Evolutionary conservation across 352 stramenopile species (phyloP).

Genomic region (Globisporangium irregulare): DNA sequence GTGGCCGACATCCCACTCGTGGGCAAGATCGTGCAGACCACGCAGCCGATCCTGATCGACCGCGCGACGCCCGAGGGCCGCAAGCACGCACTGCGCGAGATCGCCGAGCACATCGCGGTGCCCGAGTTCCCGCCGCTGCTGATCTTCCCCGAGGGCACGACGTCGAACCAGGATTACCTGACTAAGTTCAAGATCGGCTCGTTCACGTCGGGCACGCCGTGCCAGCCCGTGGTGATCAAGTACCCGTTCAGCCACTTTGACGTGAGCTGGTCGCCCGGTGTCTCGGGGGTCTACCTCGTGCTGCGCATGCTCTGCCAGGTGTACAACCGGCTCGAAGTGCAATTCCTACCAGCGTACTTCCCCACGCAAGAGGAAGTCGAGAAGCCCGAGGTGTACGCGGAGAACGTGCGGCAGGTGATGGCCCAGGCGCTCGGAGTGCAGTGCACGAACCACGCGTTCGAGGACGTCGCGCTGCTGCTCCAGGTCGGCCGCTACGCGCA

Average conservation of each 20-base stretch:
- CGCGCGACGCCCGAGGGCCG: constrained; percentile 44
- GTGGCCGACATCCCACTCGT: constrained; percentile 53
- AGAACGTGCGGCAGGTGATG: constrained; percentile 60
- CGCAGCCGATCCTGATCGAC: constrained; percentile 66
- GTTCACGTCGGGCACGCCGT: constrained; percentile 55
- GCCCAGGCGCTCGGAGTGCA: constrained; percentile 38
- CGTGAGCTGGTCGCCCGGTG: constrained; percentile 60
- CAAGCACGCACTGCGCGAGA: constrained; percentile 57
- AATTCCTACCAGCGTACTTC: constrained; percentile 54
- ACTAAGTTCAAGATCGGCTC: constrained; percentile 78
- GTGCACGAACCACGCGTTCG: constrained; percentile 74
- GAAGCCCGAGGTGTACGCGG: constrained; percentile 50
- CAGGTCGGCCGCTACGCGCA: constrained; percentile 53
- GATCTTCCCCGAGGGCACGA: constrained; percentile 75
- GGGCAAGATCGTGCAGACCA: constrained; percentile 54
- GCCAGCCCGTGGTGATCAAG: constrained; percentile 54
- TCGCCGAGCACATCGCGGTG: constrained; percentile 47
- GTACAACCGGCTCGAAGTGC: constrained; percentile 60
- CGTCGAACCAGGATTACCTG: constrained; percentile 61
- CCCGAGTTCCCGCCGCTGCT: constrained; percentile 50
- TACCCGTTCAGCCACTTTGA: constrained; percentile 77
- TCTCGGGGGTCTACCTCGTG: constrained; percentile 51
- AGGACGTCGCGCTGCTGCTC: constrained; percentile 64
- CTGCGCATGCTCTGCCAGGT: constrained; percentile 69
- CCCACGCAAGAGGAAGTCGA: constrained; percentile 37